A percentile compares a stretch with the other conserved stretches of the same genome.
Conservation (phyloP, 495 filamentous ascomycete genomes). For the Neurospora sp. region DNA sequence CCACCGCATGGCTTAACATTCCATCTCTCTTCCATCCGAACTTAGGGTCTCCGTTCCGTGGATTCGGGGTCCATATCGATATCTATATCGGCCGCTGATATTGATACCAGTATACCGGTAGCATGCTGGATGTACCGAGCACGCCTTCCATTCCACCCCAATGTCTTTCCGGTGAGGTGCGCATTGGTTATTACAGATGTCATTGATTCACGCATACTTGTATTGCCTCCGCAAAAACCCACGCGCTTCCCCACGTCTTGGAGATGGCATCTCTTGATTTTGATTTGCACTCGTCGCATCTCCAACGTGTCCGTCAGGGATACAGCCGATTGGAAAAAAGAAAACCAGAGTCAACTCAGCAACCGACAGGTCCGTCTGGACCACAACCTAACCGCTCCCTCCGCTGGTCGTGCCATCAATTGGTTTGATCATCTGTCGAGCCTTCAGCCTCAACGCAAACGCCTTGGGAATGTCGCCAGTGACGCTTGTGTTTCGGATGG, state of each 20-base stretch:
- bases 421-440: neutral
- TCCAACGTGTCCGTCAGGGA: neutral
- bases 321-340: neutral
- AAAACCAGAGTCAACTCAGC: neutral
- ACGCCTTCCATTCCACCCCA: neutral
- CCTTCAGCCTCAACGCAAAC: neutral
- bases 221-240: neutral
- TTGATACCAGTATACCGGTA: neutral
- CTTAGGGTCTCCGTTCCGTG: neutral
- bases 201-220: neutral
- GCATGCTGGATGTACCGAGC: neutral
- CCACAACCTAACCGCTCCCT: neutral
- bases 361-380: neutral
- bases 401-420: neutral
- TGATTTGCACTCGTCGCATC: neutral
- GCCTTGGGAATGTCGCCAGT: neutral
- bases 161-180: neutral
- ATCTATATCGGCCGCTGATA: neutral
- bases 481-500: neutral
- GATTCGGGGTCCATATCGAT: neutral
- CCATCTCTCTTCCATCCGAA: neutral
- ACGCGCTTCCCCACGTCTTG: neutral
- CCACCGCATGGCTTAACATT: neutral
- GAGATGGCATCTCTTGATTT: neutral
- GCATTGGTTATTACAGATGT: neutral